Evolutionary conservation across 306 rosid species (phyloP).

Genomic region (Dryas octopetala): DNA sequence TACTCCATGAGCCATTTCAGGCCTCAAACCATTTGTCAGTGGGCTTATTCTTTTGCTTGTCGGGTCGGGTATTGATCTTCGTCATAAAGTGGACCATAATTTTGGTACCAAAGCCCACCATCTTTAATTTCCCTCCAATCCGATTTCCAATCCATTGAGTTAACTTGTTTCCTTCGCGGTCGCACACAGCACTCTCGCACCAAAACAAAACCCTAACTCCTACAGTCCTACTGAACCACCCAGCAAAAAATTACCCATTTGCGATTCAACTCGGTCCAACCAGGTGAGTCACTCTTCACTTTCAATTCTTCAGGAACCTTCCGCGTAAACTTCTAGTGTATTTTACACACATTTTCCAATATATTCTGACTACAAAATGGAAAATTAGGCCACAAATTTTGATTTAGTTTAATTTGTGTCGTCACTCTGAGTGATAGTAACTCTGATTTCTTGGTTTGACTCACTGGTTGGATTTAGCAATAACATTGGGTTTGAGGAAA

Average conservation of each 20-base stretch:
- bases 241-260: not conserved
- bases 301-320: too few relatives aligned
- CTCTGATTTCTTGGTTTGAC: not conserved
- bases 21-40: too few relatives aligned
- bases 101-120: conserved; percentile 11
- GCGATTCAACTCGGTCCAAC: conserved; percentile 14
- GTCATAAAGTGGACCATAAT: not conserved
- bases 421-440: not conserved
- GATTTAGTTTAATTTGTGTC: not conserved
- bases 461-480: not conserved
- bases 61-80: not conserved
- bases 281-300: conserved; percentile 25
- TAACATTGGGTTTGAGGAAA: conserved; percentile 1
- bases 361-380: not conserved
- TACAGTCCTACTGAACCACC: conserved; percentile 8
- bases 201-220: conserved; percentile 31
- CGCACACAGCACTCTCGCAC: conserved; percentile 3
- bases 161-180: conserved; percentile 9
- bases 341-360: not conserved
- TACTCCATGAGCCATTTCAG: too few relatives aligned
- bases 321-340: not conserved
- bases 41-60: not conserved
- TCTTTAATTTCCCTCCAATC: conserved; percentile 27
- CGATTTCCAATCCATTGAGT: conserved; percentile 18
- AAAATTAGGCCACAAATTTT: not conserved